A percentile compares a stretch with the other conserved stretches of the same genome.
Evolutionary conservation across 2,329 filamentous ascomycete genomes (phyloP).

Genomic region (Aspergillaceae sp.): DNA sequence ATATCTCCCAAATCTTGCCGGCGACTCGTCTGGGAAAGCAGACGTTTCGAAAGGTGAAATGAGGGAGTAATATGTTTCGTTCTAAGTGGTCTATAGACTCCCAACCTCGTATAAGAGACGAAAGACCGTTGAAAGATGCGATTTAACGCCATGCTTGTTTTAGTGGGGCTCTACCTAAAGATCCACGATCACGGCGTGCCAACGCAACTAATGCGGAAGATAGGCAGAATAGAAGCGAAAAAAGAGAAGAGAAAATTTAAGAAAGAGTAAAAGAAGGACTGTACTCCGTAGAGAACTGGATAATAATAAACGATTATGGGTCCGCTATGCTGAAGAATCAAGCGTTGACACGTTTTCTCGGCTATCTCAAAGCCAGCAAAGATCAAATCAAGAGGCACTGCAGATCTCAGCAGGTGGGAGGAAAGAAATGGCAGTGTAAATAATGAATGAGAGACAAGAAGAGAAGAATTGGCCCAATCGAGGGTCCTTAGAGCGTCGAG

Average conservation of each 20-base stretch:
- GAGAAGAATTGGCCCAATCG: slow-evolving; percentile 1
- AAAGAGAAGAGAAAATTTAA: background rate
- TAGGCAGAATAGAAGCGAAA: slow-evolving; percentile 7
- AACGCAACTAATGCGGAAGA: background rate
- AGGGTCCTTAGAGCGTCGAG: background rate
- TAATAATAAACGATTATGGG: too few species aligned
- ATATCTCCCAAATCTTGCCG: slow-evolving; percentile 23
- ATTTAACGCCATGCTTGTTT: slow-evolving; percentile 16
- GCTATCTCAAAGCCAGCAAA: background rate
- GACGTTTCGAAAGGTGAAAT: slow-evolving; percentile 11
- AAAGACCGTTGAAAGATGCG: slow-evolving; percentile 17
- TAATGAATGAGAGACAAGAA: background rate
- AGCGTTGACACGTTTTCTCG: background rate
- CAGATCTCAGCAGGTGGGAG: background rate
- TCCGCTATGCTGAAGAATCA: background rate
- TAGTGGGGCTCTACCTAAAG: background rate
- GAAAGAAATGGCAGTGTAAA: background rate
- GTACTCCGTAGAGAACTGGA: too few species aligned
- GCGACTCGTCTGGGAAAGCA: slow-evolving; percentile 14
- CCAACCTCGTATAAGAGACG: slow-evolving; percentile 11
- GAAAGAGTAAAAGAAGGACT: too few species aligned
- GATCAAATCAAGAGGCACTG: too few species aligned
- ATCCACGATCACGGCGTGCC: background rate
- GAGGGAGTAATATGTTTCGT: slow-evolving; percentile 2
- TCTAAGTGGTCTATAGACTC: slow-evolving; percentile 9